Evolutionary conservation across 805 yeast species (phyloP), one percentile per base, ranked within the genome.

Genomic region (Hanseniaspora lachancei): DNA sequence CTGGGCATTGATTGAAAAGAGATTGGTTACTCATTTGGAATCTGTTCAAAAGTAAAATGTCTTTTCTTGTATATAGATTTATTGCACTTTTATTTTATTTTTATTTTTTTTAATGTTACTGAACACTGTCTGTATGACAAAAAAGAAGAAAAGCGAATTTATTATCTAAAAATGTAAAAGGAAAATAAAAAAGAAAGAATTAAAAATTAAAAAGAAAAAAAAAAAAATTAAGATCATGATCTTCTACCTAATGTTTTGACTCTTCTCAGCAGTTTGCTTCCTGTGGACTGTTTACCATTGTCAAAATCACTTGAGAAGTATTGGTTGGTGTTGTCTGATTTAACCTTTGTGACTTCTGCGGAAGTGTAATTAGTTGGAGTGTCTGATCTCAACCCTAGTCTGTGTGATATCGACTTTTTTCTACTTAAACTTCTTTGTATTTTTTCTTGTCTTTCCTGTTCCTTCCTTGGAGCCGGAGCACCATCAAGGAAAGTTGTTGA

Each of bases 401-500:
- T 75, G 66, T 83, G 87, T 16, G 80, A 85, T 46, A 88, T 67
- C n/a, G 95, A 85, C 72, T 86, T 87, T 69, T 89, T 88, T 68
- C 97, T 79, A 35, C 81, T 79, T 58, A 89, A 69, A 20, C 75
- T 69, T 51, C 55, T 51, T 48, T 68, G 69, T 16, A 64, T 64
- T 35, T 67, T 66, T 21, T 62, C 62, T 39, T 60, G 71, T 57
- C 62, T 65, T 59, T 59, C 62, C 50, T 67, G 64, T 41, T 70
- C 74, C 40, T 72, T 74, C 40, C 61, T 61, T 55, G 83, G 69
- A 5, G 97, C 98, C 15, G 97, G 97, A 0, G 97, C 93, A 38
- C 98, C 98, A 68, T 93, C 96, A 58, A 91, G 67, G 66, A 91
- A 91, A 0, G 98, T 91, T 2, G 96, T 78, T 0, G 91, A 79